A percentile compares a stretch with the other conserved stretches of the same genome.
These are phyloP conservation scores for Phaeomoniella chlamydospora DNA, from an alignment of 2,329 filamentous ascomycete species.

Conservation along the genomic window DNA sequence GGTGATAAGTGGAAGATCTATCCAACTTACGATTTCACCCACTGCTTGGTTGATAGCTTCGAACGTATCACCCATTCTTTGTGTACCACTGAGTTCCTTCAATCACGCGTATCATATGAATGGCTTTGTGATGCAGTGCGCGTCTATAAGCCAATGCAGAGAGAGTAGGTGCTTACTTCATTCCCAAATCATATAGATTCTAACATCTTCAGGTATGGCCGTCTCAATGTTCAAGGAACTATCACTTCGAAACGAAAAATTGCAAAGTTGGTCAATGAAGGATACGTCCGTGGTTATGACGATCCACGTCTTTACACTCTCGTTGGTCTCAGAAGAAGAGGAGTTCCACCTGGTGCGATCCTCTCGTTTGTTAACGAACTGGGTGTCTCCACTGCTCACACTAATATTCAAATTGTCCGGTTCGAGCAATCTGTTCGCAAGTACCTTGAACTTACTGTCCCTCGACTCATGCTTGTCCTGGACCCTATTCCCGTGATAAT, in stretches of 20 bases:
- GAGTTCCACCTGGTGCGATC: slow-evolving; percentile 76
- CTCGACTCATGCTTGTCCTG: slow-evolving; percentile 76
- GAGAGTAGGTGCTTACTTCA: slow-evolving; percentile 47
- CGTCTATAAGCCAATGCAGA: slow-evolving; percentile 85
- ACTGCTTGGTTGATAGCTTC: slow-evolving; percentile 83
- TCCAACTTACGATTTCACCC: slow-evolving; percentile 85
- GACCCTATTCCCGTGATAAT: slow-evolving; percentile 75
- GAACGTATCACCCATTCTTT: slow-evolving; percentile 85
- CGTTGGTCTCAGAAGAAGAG: slow-evolving; percentile 67
- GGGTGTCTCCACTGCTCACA: slow-evolving; percentile 70
- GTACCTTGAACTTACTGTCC: slow-evolving; percentile 78
- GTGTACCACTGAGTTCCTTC: slow-evolving; percentile 85
- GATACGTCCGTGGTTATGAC: slow-evolving; percentile 76
- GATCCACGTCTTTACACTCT: slow-evolving; percentile 83
- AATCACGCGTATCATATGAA: slow-evolving; percentile 76
- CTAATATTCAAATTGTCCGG: slow-evolving; percentile 64
- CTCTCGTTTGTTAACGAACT: slow-evolving; percentile 83
- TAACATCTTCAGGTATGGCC: slow-evolving; percentile 34
- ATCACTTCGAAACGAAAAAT: slow-evolving; percentile 80
- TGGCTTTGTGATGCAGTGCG: slow-evolving; percentile 72
- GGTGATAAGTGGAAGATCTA: slow-evolving; percentile 82
- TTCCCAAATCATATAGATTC: background rate
- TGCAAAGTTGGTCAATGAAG: slow-evolving; percentile 60
- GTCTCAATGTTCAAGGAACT: slow-evolving; percentile 68
- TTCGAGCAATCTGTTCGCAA: slow-evolving; percentile 75